Evolutionary conservation across 2,329 filamentous ascomycete genomes (phyloP), one percentile per base, ranked within the genome.

Genomic region (Colletotrichum sp.): DNA sequence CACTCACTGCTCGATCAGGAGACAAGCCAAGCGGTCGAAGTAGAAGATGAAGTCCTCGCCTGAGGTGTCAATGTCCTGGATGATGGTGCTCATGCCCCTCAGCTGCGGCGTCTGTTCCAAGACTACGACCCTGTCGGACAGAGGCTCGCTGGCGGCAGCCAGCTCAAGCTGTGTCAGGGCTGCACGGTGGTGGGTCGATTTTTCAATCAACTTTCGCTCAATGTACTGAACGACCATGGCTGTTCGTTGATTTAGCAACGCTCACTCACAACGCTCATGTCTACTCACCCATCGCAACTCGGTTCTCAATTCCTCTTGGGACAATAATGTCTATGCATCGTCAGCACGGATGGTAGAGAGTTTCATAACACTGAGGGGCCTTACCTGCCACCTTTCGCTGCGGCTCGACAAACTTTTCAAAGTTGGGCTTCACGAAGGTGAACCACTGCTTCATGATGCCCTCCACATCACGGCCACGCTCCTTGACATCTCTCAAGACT

Each of bases 371-470:
- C 18, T 55, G 21, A 59, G 7, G n/a, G 14, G 12, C 7, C 10
- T 80, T 85, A 94, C 93, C 93, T 79, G 96, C 96, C 63, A 96
- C 93, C 79, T 96, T 94, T 71, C 96, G 90, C 83, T 99, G 97
- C 38, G 97, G 97, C 77, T 98, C 94, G 72, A 99, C 97, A 81
- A 92, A 98, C 89, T 94, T 95, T 83, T 96, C 94, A 80, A 97
- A 98, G 81, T 98, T 98, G 4, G 97, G 97, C 85, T 99, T 99
- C 58, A 99, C 97, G 82, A 94, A 99, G 13, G 87, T 88, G 83
- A 98, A 98, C 97, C 97, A 99, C 84, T 99, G 97, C 85, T 98
- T 98, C 83, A 99, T 96, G 81, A 96, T 96, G 55, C 97, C 97
- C 82, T 98, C 94, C 72, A 98, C 94, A 81, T 98, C 96, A 81